Evolutionary conservation across 106 monocot genomes (phyloP).

Genomic region (Alisma plantagoaquatica): DNA sequence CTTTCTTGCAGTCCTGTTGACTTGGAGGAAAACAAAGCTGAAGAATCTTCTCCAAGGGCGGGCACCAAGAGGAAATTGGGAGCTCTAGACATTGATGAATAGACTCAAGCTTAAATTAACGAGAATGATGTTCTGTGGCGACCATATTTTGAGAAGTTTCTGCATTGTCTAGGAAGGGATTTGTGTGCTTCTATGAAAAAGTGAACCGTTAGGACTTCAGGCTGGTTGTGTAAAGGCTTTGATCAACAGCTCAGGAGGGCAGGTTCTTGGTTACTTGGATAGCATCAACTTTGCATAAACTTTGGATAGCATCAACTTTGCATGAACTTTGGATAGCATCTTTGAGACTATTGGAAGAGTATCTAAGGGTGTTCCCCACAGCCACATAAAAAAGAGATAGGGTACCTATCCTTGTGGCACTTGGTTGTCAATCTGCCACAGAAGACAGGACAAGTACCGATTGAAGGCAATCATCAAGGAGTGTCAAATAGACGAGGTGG

Average conservation of each 20-base stretch:
- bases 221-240: constrained; percentile 43
- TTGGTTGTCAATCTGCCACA: constrained; percentile 33
- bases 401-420: constrained; percentile 44
- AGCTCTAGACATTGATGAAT: constrained; percentile 42
- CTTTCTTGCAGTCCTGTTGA: constrained; percentile 11
- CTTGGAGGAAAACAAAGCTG: constrained; percentile 10
- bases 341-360: constrained; percentile 52
- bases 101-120: constrained; percentile 46
- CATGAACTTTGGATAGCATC: no score
- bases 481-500: constrained; percentile 76
- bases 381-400: constrained; percentile 54
- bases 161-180: constrained; percentile 70
- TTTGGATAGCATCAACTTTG: no score
- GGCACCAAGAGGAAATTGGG: constrained; percentile 69
- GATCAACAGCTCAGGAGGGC: constrained; percentile 21
- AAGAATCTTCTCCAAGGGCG: constrained; percentile 10
- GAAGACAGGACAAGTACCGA: constrained; percentile 37
- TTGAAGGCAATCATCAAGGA: constrained; percentile 45
- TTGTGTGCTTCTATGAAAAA: constrained; percentile 2
- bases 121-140: constrained; percentile 93
- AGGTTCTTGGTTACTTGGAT: constrained; percentile 39
- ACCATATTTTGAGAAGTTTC: constrained; percentile 77
- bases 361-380: constrained; percentile 34
- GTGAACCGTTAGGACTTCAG: constrained; percentile 17
- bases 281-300: constrained; percentile 43